These are phyloP conservation scores for Eutrema salsugineum DNA, from an alignment of 441 rosid genomes.

Conservation along the genomic window DNA sequence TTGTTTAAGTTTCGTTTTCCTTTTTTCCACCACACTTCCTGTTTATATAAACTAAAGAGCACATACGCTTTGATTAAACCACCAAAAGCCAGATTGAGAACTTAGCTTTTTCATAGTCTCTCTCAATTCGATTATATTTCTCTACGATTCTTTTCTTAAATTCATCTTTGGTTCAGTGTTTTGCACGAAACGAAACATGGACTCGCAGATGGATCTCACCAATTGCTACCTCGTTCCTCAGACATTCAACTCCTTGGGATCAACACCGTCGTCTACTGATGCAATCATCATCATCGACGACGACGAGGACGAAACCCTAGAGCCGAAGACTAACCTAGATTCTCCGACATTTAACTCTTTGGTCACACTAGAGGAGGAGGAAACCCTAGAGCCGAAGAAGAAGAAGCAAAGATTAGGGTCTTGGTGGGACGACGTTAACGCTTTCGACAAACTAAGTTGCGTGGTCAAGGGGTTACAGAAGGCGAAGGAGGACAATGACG, in stretches of 20 bases:
- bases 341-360: too few species aligned
- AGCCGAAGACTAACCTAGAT: not conserved
- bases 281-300: not conserved
- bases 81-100: not conserved
- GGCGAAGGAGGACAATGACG: not conserved
- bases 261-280: not conserved
- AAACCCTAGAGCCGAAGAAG: conserved; percentile 5
- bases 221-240: not conserved
- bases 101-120: not conserved
- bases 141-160: not conserved
- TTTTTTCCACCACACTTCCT: too few species aligned
- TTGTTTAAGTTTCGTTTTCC: too few species aligned
- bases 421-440: not conserved
- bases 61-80: not conserved
- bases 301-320: not conserved
- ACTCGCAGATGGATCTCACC: not conserved
- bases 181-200: not conserved
- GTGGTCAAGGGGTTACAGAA: not conserved
- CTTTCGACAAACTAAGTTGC: not conserved
- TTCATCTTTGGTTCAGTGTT: not conserved
- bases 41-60: too few species aligned
- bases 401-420: not conserved
- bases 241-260: not conserved
- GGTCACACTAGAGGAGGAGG: not conserved
- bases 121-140: not conserved